phyloP scores from a whole-genome alignment of 306 rosid species.

The Echinosophora koreensis region DNA sequence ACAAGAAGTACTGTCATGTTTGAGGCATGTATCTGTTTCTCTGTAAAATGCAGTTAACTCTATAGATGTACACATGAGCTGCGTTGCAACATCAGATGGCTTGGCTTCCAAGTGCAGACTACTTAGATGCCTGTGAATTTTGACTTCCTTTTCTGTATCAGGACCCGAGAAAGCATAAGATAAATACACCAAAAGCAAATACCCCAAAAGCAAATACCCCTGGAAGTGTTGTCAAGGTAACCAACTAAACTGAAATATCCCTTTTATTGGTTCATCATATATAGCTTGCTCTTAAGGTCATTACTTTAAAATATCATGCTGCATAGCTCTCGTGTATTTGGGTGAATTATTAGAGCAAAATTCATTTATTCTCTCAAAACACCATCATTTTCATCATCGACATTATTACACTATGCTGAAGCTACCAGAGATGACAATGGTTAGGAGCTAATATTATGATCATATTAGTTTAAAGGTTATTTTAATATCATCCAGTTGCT shows the following conservation, averaged over 20 bases:
- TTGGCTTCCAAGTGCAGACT: slow-evolving; percentile 35
- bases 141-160: slow-evolving; percentile 49
- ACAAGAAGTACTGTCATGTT: slow-evolving; percentile 95
- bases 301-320: slow-evolving; percentile 37
- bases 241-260: slow-evolving; percentile 37
- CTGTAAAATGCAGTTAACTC: slow-evolving; percentile 33
- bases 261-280: slow-evolving; percentile 17
- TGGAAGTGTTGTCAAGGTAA: slow-evolving; percentile 76
- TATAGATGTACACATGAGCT: slow-evolving; percentile 15
- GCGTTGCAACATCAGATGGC: slow-evolving; percentile 31
- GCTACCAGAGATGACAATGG: slow-evolving; percentile 28
- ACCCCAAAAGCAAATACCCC: slow-evolving; percentile 77
- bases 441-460: slow-evolving; percentile 29
- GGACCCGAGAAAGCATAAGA: slow-evolving; percentile 85
- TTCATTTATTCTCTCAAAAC: slow-evolving; percentile 24
- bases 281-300: neutral
- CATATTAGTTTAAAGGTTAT: slow-evolving; percentile 9
- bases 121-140: slow-evolving; percentile 38
- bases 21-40: slow-evolving; percentile 66
- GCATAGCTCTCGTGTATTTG: slow-evolving; percentile 26
- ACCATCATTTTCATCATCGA: slow-evolving; percentile 28
- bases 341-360: slow-evolving; percentile 23
- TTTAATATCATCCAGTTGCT: slow-evolving; percentile 26
- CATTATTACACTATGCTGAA: slow-evolving; percentile 27
- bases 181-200: slow-evolving; percentile 70